Base-by-base conservation (phyloP, 768 basidiomycete genomes). In the Termitomyces sp. region DNA sequence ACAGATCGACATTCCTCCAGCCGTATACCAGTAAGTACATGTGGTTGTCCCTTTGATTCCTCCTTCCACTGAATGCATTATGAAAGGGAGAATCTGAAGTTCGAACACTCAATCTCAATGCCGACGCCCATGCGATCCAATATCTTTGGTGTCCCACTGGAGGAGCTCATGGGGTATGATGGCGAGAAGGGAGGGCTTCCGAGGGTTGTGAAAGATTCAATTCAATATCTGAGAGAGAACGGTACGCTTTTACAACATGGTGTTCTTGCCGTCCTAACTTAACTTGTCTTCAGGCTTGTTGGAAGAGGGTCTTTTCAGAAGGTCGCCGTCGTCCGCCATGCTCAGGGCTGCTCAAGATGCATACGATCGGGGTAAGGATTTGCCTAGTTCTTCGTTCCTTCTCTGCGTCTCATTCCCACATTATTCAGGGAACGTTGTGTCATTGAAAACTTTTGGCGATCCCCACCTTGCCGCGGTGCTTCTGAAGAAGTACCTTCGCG, bases 161-260 rank as follows among this genome's bases (percentile, higher is more conserved):
- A 91, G 68, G 88, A 92, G 35, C 68, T 93, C 22, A 94, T 94
- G 91, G 93, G 92, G 8, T 86, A 80, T 57, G 78, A 90, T 57
- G 92, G 92, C 9, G 91, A 92, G 75, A 92, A 90, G 67, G 88
- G 89, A 48, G 85, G 89, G 13, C 76, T 94, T n/a, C 93, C 93
- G 2, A 80, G 91, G 28, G 90, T 92, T 0, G 81, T 94, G 42
- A 87, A 81, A 66, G 92, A 95, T 65, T 83, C 84, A 20, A 87
- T 89, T 32, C 84, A 86, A 59, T 93, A 84, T 67, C 71, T 94
- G 13, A 81, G 90, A 20, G 85, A 85, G 40, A 81, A 80, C 59
- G 90, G 81, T 80, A 59, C 18, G 69, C 61, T 38, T 20, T 57
- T 2, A 11, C 38, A 75, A 78, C 66, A 36, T 2, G 22, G 11